phyloP scores from a whole-genome alignment of 352 stramenopile genomes.

The Aphanomyces invadans region DNA sequence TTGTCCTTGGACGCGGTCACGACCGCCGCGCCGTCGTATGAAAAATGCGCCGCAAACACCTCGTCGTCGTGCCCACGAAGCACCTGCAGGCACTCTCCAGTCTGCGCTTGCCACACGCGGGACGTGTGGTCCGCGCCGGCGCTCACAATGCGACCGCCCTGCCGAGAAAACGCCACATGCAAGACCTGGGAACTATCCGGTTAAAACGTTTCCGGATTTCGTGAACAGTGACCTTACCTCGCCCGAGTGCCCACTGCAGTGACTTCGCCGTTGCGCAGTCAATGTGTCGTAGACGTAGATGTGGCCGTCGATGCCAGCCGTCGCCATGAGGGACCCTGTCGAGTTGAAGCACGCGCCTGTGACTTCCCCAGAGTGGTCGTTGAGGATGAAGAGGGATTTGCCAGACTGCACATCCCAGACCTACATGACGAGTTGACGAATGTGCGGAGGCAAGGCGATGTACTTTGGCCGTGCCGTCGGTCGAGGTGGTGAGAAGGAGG shows the following conservation, averaged over 20 bases:
- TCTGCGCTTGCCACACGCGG: constrained; percentile 63
- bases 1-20: constrained; percentile 59
- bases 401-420: constrained; percentile 61
- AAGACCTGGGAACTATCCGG: constrained; percentile 25
- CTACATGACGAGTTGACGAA: constrained; percentile 20
- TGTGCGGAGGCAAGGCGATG: not conserved
- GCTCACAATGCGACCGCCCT: constrained; percentile 51
- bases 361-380: constrained; percentile 41
- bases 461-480: constrained; percentile 40
- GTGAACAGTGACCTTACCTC: too few relatives aligned
- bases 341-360: constrained; percentile 51
- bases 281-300: constrained; percentile 69
- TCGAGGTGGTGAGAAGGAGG: constrained; percentile 46
- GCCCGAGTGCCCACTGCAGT: constrained; percentile 39
- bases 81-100: constrained; percentile 52
- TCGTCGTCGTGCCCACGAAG: constrained; percentile 58
- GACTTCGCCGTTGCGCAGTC: constrained; percentile 42
- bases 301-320: constrained; percentile 39
- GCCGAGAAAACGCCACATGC: constrained; percentile 56
- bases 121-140: constrained; percentile 47
- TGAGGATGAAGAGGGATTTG: constrained; percentile 54
- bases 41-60: constrained; percentile 49
- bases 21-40: constrained; percentile 44
- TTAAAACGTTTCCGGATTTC: too few relatives aligned
- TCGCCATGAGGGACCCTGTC: constrained; percentile 54